These are phyloP conservation scores for Salvia hispanica DNA, from an alignment of 257 asterid genomes.

Conservation along the genomic window DNA sequence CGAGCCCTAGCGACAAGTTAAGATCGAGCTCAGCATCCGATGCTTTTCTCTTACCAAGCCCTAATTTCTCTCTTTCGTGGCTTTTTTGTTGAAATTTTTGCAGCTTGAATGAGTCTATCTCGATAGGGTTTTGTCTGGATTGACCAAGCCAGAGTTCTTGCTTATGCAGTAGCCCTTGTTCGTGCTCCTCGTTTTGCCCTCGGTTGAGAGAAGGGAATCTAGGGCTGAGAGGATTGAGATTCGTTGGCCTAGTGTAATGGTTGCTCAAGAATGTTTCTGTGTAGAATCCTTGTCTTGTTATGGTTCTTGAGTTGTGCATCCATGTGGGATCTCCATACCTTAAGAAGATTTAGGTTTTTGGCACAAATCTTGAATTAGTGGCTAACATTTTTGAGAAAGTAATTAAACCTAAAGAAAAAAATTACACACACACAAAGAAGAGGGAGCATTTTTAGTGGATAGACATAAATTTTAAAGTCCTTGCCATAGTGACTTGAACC, in stretches of 20 bases:
- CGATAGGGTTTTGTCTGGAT: conserved; percentile 43
- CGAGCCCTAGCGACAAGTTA: conserved; percentile 60
- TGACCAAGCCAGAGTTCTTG: conserved; percentile 31
- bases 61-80: conserved; percentile 16
- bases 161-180: conserved; percentile 28
- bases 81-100: conserved; percentile 20
- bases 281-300: conserved; percentile 36
- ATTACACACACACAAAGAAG: not conserved
- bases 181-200: conserved; percentile 26
- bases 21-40: conserved; percentile 42
- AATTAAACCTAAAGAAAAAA: conserved; percentile 20
- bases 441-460: not conserved
- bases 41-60: conserved; percentile 53
- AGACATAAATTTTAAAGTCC: too few relatives aligned
- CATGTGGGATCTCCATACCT: conserved; percentile 50
- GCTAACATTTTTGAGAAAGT: not conserved
- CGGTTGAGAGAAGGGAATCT: conserved; percentile 34
- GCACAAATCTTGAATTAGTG: not conserved
- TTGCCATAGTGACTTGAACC: too few relatives aligned
- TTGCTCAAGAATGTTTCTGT: conserved; percentile 36
- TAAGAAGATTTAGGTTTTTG: not conserved
- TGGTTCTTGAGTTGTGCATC: conserved; percentile 39
- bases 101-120: conserved; percentile 24
- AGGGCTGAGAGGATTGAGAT: conserved; percentile 36
- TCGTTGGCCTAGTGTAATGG: conserved; percentile 36